Evolutionary conservation across 108 stramenopile species (phyloP).

Genomic region (Nitzschia palea): DNA sequence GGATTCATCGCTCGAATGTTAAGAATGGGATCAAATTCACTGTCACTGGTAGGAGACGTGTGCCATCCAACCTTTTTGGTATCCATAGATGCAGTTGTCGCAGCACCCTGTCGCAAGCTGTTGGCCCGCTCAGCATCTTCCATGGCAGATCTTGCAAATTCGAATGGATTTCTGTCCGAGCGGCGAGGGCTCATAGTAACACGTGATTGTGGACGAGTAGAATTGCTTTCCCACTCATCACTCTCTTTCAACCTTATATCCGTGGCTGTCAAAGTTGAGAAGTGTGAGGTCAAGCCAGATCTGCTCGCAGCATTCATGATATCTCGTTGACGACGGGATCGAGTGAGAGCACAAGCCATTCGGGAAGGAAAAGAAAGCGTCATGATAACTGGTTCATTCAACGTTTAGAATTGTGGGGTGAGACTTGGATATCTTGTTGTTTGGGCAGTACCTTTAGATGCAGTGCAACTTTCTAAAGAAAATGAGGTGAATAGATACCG

Average conservation of each 20-base stretch:
- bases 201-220: neutral
- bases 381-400: neutral
- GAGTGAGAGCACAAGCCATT: neutral
- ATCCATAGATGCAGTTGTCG: too few relatives aligned
- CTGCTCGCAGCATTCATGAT: neutral
- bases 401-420: neutral
- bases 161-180: neutral
- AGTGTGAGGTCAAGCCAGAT: neutral
- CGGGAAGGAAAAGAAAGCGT: neutral
- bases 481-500: too few relatives aligned
- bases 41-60: neutral
- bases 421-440: neutral
- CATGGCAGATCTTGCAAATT: too few relatives aligned
- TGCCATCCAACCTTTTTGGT: too few relatives aligned
- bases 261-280: neutral
- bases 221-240: neutral
- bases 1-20: conserved; percentile 6
- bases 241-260: neutral
- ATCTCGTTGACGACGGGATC: neutral
- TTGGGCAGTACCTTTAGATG: too few relatives aligned
- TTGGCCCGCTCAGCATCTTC: too few relatives aligned
- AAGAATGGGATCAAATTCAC: conserved; percentile 8
- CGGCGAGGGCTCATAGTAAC: neutral
- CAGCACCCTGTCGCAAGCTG: too few relatives aligned
- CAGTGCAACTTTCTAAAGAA: too few relatives aligned